Base-by-base conservation (phyloP, 2,329 filamentous ascomycete species). In the Venturia asperata region DNA sequence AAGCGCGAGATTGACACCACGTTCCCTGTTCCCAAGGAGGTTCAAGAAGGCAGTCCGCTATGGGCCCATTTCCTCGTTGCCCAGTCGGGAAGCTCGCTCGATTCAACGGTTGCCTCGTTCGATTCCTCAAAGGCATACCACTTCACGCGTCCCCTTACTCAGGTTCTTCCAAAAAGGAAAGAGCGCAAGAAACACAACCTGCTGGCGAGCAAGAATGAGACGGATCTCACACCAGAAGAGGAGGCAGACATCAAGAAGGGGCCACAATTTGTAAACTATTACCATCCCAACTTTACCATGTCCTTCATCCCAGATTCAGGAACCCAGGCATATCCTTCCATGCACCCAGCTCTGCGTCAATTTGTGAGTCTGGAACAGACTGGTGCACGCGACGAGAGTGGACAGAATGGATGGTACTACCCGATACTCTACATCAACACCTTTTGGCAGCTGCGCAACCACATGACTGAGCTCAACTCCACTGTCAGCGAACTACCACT, bases 51-150 rank as follows among this genome's bases (percentile, higher is more conserved):
- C 74, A 92, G 91, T 42, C 97, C 93, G 0, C 83, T 99, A 11
- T 97, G 91, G 87, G 93, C 90, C 2, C 94, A 99, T 76, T 95
- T 97, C 77, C 96, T 92, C 71, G 80, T 97, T 67, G 91, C 86
- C 13, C 84, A 96, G 69, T 79, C 86, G 11, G 93, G 92, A 64
- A 84, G 85, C 66, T 82, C 84, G 65, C 79, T 96, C 41, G 93
- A 97, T 72, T 93, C 93, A 2, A 82, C 82, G 11, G 83, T 85
- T 65, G 80, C 85, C 0, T 82, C 81, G 66, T 99, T 91, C 75
- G 89, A 95, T 74, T 79, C 86, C 0, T 82, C 83, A 10, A 88
- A 85, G 67, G 92, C 94, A 2, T 91, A 91, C 72, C 87, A 95
- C 74, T 96, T 96, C 74, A 81, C 87, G 61, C 88, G 90, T 69